phyloP scores from a whole-genome alignment of 2,329 filamentous ascomycete species.

The Apiospora arundinis region DNA sequence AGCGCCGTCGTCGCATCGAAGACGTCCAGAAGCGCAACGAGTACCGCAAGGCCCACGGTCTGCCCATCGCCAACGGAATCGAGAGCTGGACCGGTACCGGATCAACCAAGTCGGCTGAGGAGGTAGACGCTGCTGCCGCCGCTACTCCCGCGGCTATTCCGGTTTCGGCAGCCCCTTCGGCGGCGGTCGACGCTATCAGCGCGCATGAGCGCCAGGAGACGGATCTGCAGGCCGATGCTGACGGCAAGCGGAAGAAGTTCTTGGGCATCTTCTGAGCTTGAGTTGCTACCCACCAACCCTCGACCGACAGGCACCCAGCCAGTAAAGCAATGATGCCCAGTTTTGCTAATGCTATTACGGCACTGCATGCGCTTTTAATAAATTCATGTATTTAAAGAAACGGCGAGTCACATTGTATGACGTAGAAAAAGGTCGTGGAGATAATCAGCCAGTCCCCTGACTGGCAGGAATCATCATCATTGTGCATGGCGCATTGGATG shows the following conservation, averaged over 20 bases:
- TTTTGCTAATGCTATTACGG: background rate
- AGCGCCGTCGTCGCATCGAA: slow-evolving; percentile 75
- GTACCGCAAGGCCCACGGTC: slow-evolving; percentile 85
- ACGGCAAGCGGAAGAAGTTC: slow-evolving; percentile 74
- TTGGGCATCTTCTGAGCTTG: slow-evolving; percentile 75
- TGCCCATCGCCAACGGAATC: slow-evolving; percentile 56
- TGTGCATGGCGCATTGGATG: slow-evolving; percentile 16
- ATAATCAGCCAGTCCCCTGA: background rate
- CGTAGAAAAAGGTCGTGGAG: background rate
- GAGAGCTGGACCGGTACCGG: slow-evolving; percentile 27
- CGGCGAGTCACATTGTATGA: background rate
- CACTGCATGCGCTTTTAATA: slow-evolving; percentile 9
- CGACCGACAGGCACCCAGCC: background rate
- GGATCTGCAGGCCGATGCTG: slow-evolving; percentile 27
- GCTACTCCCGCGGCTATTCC: background rate
- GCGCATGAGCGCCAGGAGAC: slow-evolving; percentile 30
- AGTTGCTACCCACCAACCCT: background rate
- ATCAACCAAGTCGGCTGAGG: slow-evolving; percentile 30
- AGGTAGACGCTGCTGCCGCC: slow-evolving; percentile 20
- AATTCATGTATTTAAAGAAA: slow-evolving; percentile 21
- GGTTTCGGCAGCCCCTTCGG: background rate
- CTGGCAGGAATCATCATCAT: slow-evolving; percentile 12
- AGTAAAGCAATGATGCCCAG: background rate
- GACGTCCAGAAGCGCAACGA: slow-evolving; percentile 87
- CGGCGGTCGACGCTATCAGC: slow-evolving; percentile 17